phyloP scores from a whole-genome alignment of 345 rosid genomes.

The Linum trigynum region DNA sequence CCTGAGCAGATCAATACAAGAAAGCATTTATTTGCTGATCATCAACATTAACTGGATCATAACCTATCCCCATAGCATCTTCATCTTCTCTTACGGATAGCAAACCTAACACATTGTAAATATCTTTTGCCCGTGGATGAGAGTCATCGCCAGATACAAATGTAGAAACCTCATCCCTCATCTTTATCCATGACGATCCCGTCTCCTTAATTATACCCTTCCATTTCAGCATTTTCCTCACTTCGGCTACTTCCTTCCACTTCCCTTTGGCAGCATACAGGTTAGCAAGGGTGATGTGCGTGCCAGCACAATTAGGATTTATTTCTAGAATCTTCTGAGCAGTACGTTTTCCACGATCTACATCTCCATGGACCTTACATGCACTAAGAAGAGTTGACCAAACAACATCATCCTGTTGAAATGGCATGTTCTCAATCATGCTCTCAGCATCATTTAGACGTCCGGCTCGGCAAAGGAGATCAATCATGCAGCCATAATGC shows the following conservation, averaged over 20 bases:
- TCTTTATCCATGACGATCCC: constrained; percentile 76
- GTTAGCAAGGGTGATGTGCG: constrained; percentile 74
- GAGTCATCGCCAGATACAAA: constrained; percentile 61
- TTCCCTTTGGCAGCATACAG: constrained; percentile 58
- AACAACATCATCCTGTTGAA: constrained; percentile 59
- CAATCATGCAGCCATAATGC: constrained; percentile 88
- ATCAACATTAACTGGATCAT: constrained; percentile 18
- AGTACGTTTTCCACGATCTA: constrained; percentile 49
- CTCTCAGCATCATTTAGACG: constrained; percentile 60
- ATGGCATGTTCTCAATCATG: constrained; percentile 64
- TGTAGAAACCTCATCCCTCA: constrained; percentile 39
- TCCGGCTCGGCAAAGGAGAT: constrained; percentile 78
- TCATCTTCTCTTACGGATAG: constrained; percentile 27
- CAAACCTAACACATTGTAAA: constrained; percentile 42
- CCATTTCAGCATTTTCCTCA: constrained; percentile 56
- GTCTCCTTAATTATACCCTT: constrained; percentile 79
- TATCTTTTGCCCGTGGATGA: constrained; percentile 47
- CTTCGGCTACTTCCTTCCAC: constrained; percentile 71
- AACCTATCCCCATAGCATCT: constrained; percentile 20
- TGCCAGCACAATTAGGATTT: constrained; percentile 61
- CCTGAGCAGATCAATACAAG: not conserved
- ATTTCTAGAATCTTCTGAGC: constrained; percentile 59
- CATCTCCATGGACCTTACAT: constrained; percentile 50
- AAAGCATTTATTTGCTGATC: constrained; percentile 6
- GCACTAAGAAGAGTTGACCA: constrained; percentile 82